Conservation (phyloP, 2,329 filamentous ascomycete species). For the Exophiala spinifera region DNA sequence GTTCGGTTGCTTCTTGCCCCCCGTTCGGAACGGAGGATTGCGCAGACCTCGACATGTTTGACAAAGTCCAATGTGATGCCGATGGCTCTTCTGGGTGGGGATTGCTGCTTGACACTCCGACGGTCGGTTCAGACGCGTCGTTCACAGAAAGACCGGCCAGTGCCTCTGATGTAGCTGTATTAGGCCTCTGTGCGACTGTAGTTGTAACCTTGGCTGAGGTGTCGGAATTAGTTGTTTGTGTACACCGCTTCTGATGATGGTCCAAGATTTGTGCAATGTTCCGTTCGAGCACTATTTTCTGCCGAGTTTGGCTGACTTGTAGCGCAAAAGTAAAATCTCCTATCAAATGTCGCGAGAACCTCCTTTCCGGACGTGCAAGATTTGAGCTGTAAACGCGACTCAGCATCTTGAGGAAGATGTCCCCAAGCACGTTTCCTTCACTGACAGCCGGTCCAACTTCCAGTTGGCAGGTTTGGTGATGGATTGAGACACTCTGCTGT, state of each 20-base stretch:
- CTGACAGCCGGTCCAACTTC: conserved; percentile 4
- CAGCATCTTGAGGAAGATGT: conserved; percentile 19
- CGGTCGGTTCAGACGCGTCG: no score
- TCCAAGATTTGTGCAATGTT: conserved; percentile 16
- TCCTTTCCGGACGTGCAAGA: conserved; percentile 4
- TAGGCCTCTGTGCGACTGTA: background rate
- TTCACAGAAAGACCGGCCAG: background rate
- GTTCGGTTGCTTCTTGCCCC: background rate
- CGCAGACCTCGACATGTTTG: conserved; percentile 8
- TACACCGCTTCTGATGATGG: conserved; percentile 12
- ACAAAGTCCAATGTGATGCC: background rate
- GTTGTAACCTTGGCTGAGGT: background rate
- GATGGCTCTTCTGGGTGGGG: background rate
- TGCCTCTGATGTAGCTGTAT: background rate
- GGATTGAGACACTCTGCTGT: background rate
- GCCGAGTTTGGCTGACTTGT: conserved; percentile 2
- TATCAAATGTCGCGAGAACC: conserved; percentile 11
- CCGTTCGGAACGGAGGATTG: background rate
- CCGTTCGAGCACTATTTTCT: conserved; percentile 13
- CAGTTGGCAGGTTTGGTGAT: background rate
- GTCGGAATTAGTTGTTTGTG: background rate
- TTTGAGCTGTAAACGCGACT: conserved; percentile 6
- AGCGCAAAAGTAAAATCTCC: conserved; percentile 18
- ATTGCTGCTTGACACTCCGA: background rate
- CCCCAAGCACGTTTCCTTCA: conserved; percentile 9